phyloP scores from a whole-genome alignment of 176 grass and related monocot genomes.

The Ampelocalamus luodianensis region DNA sequence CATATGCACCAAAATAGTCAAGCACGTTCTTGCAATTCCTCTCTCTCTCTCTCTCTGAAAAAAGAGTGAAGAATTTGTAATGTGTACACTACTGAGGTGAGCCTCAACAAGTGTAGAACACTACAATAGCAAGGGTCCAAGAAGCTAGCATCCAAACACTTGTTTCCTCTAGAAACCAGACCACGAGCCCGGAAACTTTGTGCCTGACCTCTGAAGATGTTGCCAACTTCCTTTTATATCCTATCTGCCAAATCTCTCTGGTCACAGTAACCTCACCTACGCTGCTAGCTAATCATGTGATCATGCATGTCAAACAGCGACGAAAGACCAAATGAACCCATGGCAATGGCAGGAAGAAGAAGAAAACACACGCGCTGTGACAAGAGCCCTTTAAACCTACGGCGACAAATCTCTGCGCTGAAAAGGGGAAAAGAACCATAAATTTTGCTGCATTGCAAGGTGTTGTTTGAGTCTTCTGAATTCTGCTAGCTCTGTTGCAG shows the following conservation, averaged over 20 bases:
- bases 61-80: background rate
- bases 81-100: background rate
- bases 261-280: background rate
- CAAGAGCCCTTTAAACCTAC: conserved; percentile 47
- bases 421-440: background rate
- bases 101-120: background rate
- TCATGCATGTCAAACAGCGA: background rate
- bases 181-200: conserved; percentile 28
- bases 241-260: conserved; percentile 27
- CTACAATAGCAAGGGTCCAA: conserved; percentile 36
- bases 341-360: conserved; percentile 33
- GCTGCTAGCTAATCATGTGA: conserved; percentile 22
- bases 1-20: background rate
- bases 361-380: conserved; percentile 32
- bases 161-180: background rate
- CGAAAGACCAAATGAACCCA: background rate
- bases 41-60: background rate
- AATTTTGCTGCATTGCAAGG: background rate
- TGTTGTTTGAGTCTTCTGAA: background rate
- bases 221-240: conserved; percentile 38
- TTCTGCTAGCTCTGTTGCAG: background rate
- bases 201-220: conserved; percentile 31
- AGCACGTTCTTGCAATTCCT: background rate
- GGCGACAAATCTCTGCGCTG: conserved; percentile 45
- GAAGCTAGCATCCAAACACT: conserved; percentile 34